Evolutionary conservation across 1,139 yeast species (phyloP).

Genomic region (Debaryomyces psychrophilus): DNA sequence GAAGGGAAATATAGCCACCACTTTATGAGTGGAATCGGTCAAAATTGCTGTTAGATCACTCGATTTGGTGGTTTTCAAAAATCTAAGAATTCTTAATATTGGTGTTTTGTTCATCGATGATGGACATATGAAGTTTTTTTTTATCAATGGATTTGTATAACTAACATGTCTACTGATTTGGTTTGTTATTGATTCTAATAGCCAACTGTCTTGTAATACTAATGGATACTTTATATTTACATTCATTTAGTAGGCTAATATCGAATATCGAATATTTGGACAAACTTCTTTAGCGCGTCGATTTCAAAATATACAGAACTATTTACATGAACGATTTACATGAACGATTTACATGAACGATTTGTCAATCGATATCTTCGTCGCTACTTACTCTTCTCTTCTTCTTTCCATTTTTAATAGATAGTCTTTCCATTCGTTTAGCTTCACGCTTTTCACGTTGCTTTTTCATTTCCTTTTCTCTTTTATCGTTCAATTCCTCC

Average conservation of each 20-base stretch:
- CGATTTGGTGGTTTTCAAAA: conserved; percentile 21
- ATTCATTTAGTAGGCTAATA: background rate
- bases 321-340: too few relatives aligned
- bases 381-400: conserved; percentile 22
- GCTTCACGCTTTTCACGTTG: conserved; percentile 39
- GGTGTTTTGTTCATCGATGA: conserved; percentile 21
- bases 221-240: conserved; percentile 22
- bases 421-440: conserved; percentile 36
- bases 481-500: conserved; percentile 23
- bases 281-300: conserved; percentile 1
- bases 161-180: conserved; percentile 11
- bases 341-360: too few relatives aligned
- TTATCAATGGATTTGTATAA: conserved; percentile 20
- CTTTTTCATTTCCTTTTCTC: conserved; percentile 28
- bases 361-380: conserved; percentile 14
- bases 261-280: background rate
- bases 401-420: conserved; percentile 15
- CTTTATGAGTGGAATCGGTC: conserved; percentile 36
- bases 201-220: conserved; percentile 29
- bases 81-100: conserved; percentile 32
- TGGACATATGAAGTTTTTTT: conserved; percentile 22
- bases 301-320: conserved; percentile 1
- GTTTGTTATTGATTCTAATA: conserved; percentile 17
- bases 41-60: conserved; percentile 33
- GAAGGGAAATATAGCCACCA: conserved; percentile 34